phyloP scores from a whole-genome alignment of 1,139 yeast species.

The Debaryomycetaceae sp. region DNA sequence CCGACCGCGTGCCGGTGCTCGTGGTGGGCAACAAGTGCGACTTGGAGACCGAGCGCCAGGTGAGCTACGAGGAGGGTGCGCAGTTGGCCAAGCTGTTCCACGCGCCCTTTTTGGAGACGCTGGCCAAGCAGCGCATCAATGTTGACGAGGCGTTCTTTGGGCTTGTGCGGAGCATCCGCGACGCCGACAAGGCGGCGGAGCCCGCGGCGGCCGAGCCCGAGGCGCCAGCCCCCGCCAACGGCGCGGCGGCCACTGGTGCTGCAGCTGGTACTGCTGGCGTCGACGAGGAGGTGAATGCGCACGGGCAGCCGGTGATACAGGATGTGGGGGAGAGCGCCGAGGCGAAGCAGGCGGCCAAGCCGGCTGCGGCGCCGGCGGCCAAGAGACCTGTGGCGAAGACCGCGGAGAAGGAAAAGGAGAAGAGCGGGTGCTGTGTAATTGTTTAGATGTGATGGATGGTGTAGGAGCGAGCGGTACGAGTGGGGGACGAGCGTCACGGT shows the following conservation, averaged over 20 bases:
- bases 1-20: conserved; percentile 66
- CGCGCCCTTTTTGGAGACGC: conserved; percentile 85
- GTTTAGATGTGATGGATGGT: conserved; percentile 18
- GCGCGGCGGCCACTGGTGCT: conserved; percentile 15
- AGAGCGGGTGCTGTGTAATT: conserved; percentile 45
- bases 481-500: not conserved
- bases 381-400: conserved; percentile 6
- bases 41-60: conserved; percentile 69
- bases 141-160: conserved; percentile 90
- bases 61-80: conserved; percentile 77
- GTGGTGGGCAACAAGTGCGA: conserved; percentile 68
- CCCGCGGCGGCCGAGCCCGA: conserved; percentile 10
- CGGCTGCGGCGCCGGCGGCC: conserved; percentile 10
- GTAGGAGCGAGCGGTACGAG: not conserved
- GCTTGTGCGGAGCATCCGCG: conserved; percentile 57
- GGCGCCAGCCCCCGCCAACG: conserved; percentile 5
- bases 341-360: conserved; percentile 7
- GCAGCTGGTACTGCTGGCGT: conserved; percentile 7
- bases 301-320: conserved; percentile 5
- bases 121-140: conserved; percentile 89
- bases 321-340: conserved; percentile 8
- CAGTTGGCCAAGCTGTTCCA: conserved; percentile 68
- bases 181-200: conserved; percentile 13
- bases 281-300: not conserved
- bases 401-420: conserved; percentile 26